These are phyloP conservation scores for Fraxinus paxiana DNA, from an alignment of 305 asterid species.

Conservation along the genomic window DNA sequence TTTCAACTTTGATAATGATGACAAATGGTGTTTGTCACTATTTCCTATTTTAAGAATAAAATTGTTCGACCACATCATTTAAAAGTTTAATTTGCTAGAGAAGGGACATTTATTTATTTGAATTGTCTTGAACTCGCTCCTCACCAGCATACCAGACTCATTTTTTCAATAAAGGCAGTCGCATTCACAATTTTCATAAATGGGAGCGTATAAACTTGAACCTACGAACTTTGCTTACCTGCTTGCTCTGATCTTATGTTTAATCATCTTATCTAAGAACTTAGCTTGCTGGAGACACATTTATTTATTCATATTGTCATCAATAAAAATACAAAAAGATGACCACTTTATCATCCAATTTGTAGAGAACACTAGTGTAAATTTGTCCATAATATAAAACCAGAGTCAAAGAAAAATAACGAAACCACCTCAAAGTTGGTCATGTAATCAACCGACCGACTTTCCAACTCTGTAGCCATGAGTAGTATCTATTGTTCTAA, in stretches of 20 bases:
- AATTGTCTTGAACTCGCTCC: background rate
- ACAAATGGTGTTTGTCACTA: background rate
- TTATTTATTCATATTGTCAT: background rate
- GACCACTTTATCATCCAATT: background rate
- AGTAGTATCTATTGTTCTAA: conserved; percentile 5
- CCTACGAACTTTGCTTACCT: background rate
- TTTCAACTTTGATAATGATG: background rate
- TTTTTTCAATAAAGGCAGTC: background rate
- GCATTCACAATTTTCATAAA: background rate
- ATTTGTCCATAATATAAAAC: background rate
- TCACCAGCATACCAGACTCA: background rate
- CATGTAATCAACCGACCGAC: background rate
- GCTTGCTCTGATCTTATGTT: background rate
- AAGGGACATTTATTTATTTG: background rate
- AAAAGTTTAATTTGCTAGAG: background rate
- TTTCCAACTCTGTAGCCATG: background rate
- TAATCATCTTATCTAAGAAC: background rate
- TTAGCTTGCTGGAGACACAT: background rate
- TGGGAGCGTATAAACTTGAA: background rate
- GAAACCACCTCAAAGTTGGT: background rate
- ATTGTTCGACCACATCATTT: background rate
- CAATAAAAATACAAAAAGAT: background rate
- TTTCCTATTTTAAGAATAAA: background rate
- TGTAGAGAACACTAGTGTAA: background rate
- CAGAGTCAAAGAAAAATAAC: background rate